These are phyloP conservation scores for Dictyostelium capitatum DNA, from an alignment of 78 protist genomes.

Conservation along the genomic window DNA sequence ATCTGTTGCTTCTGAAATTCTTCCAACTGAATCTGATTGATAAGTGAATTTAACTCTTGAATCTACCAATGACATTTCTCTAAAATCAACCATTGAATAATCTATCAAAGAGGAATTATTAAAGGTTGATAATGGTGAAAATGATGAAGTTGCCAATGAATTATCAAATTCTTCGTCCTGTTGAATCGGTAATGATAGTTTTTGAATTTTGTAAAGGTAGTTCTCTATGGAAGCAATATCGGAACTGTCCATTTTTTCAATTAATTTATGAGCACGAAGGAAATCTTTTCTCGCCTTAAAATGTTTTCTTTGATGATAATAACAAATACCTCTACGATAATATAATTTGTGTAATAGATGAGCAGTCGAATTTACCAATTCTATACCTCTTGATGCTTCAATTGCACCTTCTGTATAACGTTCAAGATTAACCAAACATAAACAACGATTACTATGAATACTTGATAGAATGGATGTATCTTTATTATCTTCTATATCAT, in stretches of 20 bases:
- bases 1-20: constrained; percentile 30
- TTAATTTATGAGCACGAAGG: constrained; percentile 40
- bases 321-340: constrained; percentile 77
- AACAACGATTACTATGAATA: constrained; percentile 53
- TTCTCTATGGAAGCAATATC: constrained; percentile 58
- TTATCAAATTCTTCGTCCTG: neutral
- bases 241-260: constrained; percentile 31
- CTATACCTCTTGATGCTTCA: constrained; percentile 66
- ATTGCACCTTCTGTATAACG: constrained; percentile 58
- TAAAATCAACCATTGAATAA: neutral
- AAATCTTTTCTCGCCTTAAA: constrained; percentile 44
- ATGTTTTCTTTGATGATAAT: constrained; percentile 22
- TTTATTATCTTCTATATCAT: neutral
- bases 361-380: neutral
- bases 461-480: constrained; percentile 24
- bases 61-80: constrained; percentile 27
- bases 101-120: neutral
- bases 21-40: constrained; percentile 37
- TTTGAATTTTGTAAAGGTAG: constrained; percentile 48
- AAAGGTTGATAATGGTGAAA: neutral
- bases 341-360: constrained; percentile 42
- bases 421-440: constrained; percentile 63
- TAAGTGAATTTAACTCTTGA: constrained; percentile 32
- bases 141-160: neutral
- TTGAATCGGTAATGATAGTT: neutral